Conservation (phyloP, 2,329 filamentous ascomycete genomes). For the Mycosphaerella sp. region DNA sequence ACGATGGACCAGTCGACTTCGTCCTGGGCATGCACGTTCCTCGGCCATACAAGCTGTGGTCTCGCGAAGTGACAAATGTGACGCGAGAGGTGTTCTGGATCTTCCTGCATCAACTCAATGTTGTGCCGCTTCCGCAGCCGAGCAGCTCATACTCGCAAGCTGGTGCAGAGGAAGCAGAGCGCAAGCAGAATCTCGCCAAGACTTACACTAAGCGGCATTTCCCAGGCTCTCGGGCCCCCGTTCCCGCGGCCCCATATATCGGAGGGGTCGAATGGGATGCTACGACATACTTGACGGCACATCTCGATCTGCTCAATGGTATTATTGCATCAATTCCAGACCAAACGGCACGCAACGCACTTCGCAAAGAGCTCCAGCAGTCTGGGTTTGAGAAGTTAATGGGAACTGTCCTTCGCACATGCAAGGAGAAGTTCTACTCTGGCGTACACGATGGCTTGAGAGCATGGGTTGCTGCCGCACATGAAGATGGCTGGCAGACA, state of each 20-base stretch:
- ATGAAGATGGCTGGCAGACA: conserved; percentile 83
- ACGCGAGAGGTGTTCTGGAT: conserved; percentile 99
- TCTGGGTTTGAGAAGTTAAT: conserved; percentile 90
- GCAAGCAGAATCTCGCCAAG: conserved; percentile 23
- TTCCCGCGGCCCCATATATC: conserved; percentile 90
- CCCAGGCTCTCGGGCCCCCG: conserved; percentile 77
- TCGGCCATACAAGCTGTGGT: conserved; percentile 88
- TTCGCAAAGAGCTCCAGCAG: conserved; percentile 71
- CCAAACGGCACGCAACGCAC: conserved; percentile 61
- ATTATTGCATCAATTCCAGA: conserved; percentile 76
- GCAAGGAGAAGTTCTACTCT: conserved; percentile 97
- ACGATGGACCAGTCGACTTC: conserved; percentile 72
- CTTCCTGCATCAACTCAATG: conserved; percentile 89
- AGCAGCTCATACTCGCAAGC: conserved; percentile 24
- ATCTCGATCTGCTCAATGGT: conserved; percentile 88
- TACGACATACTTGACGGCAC: conserved; percentile 88
- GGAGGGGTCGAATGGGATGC: conserved; percentile 98
- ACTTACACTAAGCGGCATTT: conserved; percentile 63
- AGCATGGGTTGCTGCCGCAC: conserved; percentile 83
- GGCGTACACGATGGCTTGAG: conserved; percentile 82
- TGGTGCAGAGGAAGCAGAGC: conserved; percentile 19
- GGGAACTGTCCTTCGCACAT: conserved; percentile 75
- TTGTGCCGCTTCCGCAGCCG: conserved; percentile 59
- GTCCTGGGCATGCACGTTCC: conserved; percentile 83
- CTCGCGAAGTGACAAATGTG: conserved; percentile 83